Evolutionary conservation across 2,329 filamentous ascomycete genomes (phyloP).

Genomic region (Penicillium sp.): DNA sequence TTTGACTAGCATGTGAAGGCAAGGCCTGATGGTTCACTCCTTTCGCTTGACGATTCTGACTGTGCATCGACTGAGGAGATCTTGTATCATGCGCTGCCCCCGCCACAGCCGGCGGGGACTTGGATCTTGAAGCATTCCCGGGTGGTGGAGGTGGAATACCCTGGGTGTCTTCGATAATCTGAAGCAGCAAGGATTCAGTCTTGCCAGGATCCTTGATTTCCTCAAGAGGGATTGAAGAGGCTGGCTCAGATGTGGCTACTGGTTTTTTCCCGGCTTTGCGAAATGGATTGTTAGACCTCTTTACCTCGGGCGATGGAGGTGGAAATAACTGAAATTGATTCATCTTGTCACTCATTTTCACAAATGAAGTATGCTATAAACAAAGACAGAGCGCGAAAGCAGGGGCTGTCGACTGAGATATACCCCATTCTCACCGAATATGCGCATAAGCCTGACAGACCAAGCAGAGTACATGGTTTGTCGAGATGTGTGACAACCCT

Average conservation of each 20-base stretch:
- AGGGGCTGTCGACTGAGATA: conserved; percentile 24
- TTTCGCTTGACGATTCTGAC: conserved; percentile 14
- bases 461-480: conserved; percentile 7
- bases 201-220: conserved; percentile 28
- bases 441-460: not conserved
- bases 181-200: conserved; percentile 39
- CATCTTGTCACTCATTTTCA: conserved; percentile 21
- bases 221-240: conserved; percentile 30
- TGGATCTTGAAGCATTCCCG: conserved; percentile 18
- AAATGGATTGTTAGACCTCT: conserved; percentile 36
- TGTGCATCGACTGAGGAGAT: conserved; percentile 18
- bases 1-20: conserved; percentile 14
- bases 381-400: conserved; percentile 9
- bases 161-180: conserved; percentile 40
- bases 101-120: conserved; percentile 13
- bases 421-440: conserved; percentile 14
- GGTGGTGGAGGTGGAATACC: conserved; percentile 27
- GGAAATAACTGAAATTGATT: conserved; percentile 45
- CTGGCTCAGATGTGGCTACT: conserved; percentile 20
- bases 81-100: conserved; percentile 12
- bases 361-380: conserved; percentile 2
- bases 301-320: conserved; percentile 31
- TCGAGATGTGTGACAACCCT: conserved; percentile 21
- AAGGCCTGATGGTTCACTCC: conserved; percentile 10
- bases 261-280: conserved; percentile 28